Evolutionary conservation across 179 eudicot species (phyloP).

Genomic region (Drosera spatulata): DNA sequence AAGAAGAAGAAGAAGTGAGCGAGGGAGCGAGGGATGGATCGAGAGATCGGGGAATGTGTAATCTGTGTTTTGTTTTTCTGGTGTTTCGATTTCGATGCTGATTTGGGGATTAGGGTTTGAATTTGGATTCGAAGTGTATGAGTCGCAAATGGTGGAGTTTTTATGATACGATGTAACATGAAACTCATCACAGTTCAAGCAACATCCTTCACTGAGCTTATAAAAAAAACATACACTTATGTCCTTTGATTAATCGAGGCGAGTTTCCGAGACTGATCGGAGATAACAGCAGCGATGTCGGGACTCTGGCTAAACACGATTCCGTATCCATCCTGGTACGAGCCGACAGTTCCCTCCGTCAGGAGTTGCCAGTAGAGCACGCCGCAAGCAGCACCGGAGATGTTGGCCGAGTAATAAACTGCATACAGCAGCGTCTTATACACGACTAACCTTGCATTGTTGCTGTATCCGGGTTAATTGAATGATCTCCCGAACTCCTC

Average conservation of each 20-base stretch:
- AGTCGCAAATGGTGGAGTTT: no score
- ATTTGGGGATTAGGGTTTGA: no score
- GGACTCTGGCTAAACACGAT: conserved; percentile 26
- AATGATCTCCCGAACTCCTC: conserved; percentile 57
- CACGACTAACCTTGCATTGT: conserved; percentile 24
- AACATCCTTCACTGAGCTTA: no score
- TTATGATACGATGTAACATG: no score
- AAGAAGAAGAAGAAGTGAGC: conserved; percentile 42
- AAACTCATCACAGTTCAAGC: no score
- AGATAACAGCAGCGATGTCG: conserved; percentile 24
- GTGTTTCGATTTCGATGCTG: no score
- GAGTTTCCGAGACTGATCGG: conserved; percentile 30
- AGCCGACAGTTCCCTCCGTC: conserved; percentile 31
- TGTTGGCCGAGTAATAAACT: conserved; percentile 36
- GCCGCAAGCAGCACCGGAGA: conserved; percentile 55
- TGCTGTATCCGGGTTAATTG: conserved; percentile 24
- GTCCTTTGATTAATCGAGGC: no score
- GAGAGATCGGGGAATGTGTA: no score
- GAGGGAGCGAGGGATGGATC: not conserved
- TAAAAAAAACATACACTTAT: no score
- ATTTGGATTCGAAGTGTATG: no score
- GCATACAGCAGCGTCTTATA: conserved; percentile 26
- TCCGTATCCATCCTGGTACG: conserved; percentile 43
- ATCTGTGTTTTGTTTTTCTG: no score
- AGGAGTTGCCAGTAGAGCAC: conserved; percentile 70